Conservation (phyloP, 2,329 filamentous ascomycete species). For the Exophiala sp. region DNA sequence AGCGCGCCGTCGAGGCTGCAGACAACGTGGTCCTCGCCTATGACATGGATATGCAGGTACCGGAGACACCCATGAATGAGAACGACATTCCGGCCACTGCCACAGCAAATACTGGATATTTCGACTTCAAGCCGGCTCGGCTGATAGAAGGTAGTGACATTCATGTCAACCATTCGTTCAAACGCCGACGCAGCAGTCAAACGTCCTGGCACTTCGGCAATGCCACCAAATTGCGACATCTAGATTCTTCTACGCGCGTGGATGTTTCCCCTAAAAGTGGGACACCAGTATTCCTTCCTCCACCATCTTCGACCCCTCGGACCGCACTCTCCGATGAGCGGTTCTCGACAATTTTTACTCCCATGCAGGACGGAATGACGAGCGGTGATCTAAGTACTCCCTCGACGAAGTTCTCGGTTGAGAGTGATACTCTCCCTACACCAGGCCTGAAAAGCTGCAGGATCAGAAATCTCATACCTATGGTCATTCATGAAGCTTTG, state of each 20-base stretch:
- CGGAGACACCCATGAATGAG: conserved; percentile 56
- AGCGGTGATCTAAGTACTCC: conserved; percentile 17
- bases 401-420: conserved; percentile 15
- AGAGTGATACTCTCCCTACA: conserved; percentile 29
- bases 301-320: conserved; percentile 18
- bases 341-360: conserved; percentile 14
- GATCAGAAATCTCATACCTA: conserved; percentile 44
- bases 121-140: conserved; percentile 39
- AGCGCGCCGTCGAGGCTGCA: conserved; percentile 67
- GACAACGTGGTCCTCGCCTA: conserved; percentile 74
- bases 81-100: conserved; percentile 34
- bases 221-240: conserved; percentile 37
- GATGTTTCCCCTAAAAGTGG: conserved; percentile 33
- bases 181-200: conserved; percentile 43
- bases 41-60: conserved; percentile 70
- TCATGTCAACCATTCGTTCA: conserved; percentile 40
- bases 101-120: conserved; percentile 26
- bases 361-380: conserved; percentile 10
- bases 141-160: conserved; percentile 44
- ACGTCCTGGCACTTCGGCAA: conserved; percentile 35
- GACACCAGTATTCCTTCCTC: neutral
- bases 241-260: conserved; percentile 36
- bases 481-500: conserved; percentile 48
- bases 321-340: conserved; percentile 11
- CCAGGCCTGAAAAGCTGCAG: conserved; percentile 43